phyloP scores from a whole-genome alignment of 108 stramenopile species.

The Fistulifera solaris region DNA sequence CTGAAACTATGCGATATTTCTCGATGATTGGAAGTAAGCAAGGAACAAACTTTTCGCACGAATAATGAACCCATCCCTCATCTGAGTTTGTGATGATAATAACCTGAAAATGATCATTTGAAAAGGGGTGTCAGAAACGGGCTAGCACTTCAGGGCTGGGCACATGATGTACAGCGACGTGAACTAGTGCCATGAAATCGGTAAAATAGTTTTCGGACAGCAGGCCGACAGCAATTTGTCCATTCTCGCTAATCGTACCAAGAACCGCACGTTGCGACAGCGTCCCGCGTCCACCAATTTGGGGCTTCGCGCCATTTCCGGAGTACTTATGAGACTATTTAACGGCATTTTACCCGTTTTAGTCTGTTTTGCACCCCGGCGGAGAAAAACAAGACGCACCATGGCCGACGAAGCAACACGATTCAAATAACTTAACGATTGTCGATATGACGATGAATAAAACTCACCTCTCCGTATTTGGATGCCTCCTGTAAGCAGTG shows the following conservation, averaged over 20 bases:
- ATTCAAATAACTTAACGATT: background rate
- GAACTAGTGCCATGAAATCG: no score
- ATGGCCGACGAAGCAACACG: background rate
- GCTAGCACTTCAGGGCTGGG: no score
- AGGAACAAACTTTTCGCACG: constrained; percentile 70
- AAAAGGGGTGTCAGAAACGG: no score
- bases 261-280: no score
- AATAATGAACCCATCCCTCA: constrained; percentile 87
- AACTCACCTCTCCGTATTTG: constrained; percentile 72
- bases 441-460: background rate
- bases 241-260: no score
- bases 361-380: background rate
- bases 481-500: constrained; percentile 63
- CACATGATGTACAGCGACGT: no score
- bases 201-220: no score
- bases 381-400: background rate
- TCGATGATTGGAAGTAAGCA: constrained; percentile 57
- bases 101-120: constrained; percentile 33
- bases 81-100: constrained; percentile 89
- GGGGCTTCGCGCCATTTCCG: no score
- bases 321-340: no score
- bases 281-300: no score
- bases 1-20: constrained; percentile 67
- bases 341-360: no score
- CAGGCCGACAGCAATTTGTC: no score